A percentile compares a stretch with the other conserved stretches of the same genome.
These are phyloP conservation scores for Osmanthus fragrans DNA, from an alignment of 257 asterid species.

Conservation along the genomic window DNA sequence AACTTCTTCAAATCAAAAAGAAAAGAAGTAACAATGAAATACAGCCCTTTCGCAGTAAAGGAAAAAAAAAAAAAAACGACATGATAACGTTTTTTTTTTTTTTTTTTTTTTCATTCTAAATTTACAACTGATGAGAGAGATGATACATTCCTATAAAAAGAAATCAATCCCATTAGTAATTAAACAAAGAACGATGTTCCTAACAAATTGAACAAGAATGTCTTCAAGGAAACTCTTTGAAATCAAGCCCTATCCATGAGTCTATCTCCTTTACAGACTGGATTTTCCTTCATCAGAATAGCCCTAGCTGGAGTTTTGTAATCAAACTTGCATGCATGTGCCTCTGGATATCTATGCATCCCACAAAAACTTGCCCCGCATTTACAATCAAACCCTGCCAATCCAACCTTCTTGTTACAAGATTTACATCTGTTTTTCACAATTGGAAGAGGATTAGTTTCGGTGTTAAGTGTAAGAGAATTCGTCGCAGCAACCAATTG, in stretches of 20 bases:
- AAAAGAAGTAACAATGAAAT: no score
- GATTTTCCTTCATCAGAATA: constrained; percentile 31
- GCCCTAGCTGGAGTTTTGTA: constrained; percentile 26
- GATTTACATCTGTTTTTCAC: constrained; percentile 16
- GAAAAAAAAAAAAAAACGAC: no score
- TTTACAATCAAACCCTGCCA: constrained; percentile 27
- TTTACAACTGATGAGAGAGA: no score
- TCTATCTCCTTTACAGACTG: constrained; percentile 27
- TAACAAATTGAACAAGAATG: no score
- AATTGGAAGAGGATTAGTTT: neutral
- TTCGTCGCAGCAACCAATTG: neutral
- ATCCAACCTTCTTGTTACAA: constrained; percentile 30
- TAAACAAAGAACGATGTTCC: no score
- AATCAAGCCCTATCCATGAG: constrained; percentile 21
- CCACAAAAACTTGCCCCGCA: constrained; percentile 34
- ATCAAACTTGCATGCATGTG: constrained; percentile 32
- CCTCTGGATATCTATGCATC: constrained; percentile 35
- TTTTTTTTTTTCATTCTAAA: no score
- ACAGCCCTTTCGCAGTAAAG: no score
- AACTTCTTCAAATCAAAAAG: no score
- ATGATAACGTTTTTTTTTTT: no score
- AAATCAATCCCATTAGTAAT: no score
- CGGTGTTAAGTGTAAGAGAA: neutral
- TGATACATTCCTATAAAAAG: no score
- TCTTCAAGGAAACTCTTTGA: no score